These are phyloP conservation scores for Pseudocercospora ulei DNA, from an alignment of 2,329 filamentous ascomycete genomes.

Conservation along the genomic window DNA sequence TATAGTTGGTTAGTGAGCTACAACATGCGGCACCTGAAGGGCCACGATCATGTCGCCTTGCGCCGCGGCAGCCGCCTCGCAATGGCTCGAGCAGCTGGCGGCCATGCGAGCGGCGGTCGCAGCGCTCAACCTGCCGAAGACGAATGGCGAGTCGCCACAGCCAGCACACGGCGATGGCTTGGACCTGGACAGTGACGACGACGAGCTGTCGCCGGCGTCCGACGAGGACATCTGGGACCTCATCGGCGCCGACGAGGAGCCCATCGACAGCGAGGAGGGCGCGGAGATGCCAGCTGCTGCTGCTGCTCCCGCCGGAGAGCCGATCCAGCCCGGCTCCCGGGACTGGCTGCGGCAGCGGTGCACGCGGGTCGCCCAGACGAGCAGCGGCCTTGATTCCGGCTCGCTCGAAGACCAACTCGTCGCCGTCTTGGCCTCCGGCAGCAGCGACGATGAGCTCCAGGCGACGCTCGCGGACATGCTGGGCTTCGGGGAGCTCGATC, in stretches of 20 bases:
- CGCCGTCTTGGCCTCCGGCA: constrained; percentile 60
- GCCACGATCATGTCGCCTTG: constrained; percentile 21
- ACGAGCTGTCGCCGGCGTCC: constrained; percentile 52
- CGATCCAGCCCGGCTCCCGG: constrained; percentile 22
- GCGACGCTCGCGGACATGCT: constrained; percentile 80
- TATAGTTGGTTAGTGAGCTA: too few relatives aligned
- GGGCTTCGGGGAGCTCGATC: constrained; percentile 85
- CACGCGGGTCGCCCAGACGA: constrained; percentile 52
- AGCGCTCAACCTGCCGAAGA: constrained; percentile 51
- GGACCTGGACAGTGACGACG: constrained; percentile 56
- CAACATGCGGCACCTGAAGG: too few relatives aligned
- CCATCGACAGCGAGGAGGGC: constrained; percentile 56
- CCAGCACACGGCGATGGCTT: constrained; percentile 14
- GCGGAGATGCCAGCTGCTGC: constrained; percentile 42
- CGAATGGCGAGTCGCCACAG: constrained; percentile 40
- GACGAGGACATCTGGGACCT: constrained; percentile 88
- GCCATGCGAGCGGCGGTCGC: constrained; percentile 81
- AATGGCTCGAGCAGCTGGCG: constrained; percentile 74
- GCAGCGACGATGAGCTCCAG: constrained; percentile 75
- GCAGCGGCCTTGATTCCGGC: constrained; percentile 56
- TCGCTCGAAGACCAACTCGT: constrained; percentile 70
- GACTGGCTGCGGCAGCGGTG: constrained; percentile 67
- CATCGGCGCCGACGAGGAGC: constrained; percentile 64
- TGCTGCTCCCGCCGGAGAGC: too few relatives aligned
- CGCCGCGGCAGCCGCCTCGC: constrained; percentile 18